These are phyloP conservation scores for Trichoderma asperellum DNA, from an alignment of 2,329 filamentous ascomycete species.

Conservation along the genomic window DNA sequence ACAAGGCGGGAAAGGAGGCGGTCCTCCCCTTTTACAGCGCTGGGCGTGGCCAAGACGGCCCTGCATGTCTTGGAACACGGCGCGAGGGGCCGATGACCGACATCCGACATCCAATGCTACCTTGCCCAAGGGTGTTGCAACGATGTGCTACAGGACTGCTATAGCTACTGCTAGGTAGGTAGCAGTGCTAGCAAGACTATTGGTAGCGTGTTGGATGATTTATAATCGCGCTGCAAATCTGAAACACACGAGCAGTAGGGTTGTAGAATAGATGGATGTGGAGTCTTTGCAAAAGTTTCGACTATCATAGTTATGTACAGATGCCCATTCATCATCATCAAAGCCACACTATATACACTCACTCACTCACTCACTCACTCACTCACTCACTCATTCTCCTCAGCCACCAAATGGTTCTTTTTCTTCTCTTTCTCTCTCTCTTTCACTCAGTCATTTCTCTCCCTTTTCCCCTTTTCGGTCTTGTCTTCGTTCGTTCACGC, in stretches of 20 bases:
- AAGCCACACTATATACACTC: slow-evolving; percentile 5
- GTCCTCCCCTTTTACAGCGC: background rate
- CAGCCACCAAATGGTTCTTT: background rate
- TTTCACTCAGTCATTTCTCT: background rate
- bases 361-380: background rate
- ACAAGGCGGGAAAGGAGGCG: background rate
- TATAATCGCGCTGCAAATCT: background rate
- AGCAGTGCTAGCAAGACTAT: background rate
- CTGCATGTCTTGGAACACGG: background rate
- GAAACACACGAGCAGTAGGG: background rate
- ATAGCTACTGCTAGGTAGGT: too few relatives aligned
- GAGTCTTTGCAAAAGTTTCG: background rate
- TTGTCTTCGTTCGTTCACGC: too few relatives aligned
- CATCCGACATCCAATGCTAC: background rate
- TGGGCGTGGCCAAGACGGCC: background rate
- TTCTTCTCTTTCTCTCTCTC: too few relatives aligned
- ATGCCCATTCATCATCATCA: slow-evolving; percentile 7
- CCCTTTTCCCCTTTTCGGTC: background rate
- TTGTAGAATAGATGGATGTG: background rate
- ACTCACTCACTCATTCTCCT: background rate
- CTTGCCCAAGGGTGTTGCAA: too few relatives aligned
- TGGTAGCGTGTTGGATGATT: background rate
- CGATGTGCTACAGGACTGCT: too few relatives aligned
- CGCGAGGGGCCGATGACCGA: background rate
- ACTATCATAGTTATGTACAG: slow-evolving; percentile 6